Evolutionary conservation across 2,329 filamentous ascomycete species (phyloP).

Genomic region (Aschersonia sp.): DNA sequence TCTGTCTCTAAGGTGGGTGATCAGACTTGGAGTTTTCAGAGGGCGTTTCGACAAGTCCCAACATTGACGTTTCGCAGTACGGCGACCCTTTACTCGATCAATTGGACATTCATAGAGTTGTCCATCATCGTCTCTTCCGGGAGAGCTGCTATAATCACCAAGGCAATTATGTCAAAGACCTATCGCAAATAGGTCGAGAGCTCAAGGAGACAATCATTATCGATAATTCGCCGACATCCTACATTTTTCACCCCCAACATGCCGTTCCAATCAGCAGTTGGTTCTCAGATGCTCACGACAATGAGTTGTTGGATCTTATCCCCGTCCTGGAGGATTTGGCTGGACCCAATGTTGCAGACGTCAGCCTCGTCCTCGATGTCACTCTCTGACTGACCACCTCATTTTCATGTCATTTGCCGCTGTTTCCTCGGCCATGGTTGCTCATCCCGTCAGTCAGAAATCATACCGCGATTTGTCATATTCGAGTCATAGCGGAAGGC

Average conservation of each 20-base stretch:
- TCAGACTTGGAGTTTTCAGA: too few species aligned
- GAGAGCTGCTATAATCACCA: slow-evolving; percentile 99
- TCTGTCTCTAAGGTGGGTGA: slow-evolving; percentile 80
- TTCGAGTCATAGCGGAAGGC: slow-evolving; percentile 39
- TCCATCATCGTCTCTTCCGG: slow-evolving; percentile 90
- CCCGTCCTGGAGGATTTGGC: slow-evolving; percentile 96
- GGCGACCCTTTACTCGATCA: slow-evolving; percentile 93
- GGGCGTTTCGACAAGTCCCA: not conserved
- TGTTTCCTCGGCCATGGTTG: not conserved
- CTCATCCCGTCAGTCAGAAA: slow-evolving; percentile 12
- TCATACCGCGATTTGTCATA: slow-evolving; percentile 19
- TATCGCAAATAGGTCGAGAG: slow-evolving; percentile 91
- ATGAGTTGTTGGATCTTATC: slow-evolving; percentile 93
- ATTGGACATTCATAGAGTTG: slow-evolving; percentile 90
- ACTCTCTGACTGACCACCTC: slow-evolving; percentile 40
- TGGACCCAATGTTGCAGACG: slow-evolving; percentile 75
- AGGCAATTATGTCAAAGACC: slow-evolving; percentile 98
- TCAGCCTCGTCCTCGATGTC: slow-evolving; percentile 95
- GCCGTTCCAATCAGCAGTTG: slow-evolving; percentile 98
- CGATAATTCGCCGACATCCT: slow-evolving; percentile 97
- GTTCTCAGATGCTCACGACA: slow-evolving; percentile 99
- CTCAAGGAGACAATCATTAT: slow-evolving; percentile 98
- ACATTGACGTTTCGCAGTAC: slow-evolving; percentile 42
- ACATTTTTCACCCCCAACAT: slow-evolving; percentile 98
- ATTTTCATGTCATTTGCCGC: slow-evolving; percentile 13